Evolutionary conservation across 164 flowering plant species (phyloP).

Genomic region (Sedum album): DNA sequence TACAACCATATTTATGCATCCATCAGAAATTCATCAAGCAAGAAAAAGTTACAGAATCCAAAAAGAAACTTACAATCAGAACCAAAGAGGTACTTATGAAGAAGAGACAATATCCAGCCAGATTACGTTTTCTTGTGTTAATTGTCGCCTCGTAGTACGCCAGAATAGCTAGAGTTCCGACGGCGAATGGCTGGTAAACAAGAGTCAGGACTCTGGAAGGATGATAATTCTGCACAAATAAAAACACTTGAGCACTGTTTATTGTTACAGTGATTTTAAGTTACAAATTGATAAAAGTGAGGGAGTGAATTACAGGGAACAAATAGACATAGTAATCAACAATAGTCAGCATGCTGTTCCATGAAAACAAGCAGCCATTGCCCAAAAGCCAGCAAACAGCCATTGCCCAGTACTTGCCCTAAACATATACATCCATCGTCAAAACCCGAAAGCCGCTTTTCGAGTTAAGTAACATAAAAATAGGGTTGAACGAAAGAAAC

Average conservation of each 20-base stretch:
- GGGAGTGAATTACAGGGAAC: slow-evolving; percentile 30
- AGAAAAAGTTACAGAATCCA: not conserved
- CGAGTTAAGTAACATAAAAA: not conserved
- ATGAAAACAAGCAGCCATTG: slow-evolving; percentile 40
- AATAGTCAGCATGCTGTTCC: slow-evolving; percentile 47
- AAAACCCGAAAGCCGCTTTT: not conserved
- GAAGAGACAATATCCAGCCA: not conserved
- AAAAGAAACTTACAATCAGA: not conserved
- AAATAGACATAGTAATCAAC: slow-evolving; percentile 34
- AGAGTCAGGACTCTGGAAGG: slow-evolving; percentile 56
- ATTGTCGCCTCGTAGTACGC: slow-evolving; percentile 5
- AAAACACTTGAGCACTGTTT: not conserved
- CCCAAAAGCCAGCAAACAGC: slow-evolving; percentile 47
- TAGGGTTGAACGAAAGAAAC: not conserved
- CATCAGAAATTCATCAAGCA: not conserved
- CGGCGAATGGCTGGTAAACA: slow-evolving; percentile 2
- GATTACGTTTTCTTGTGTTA: slow-evolving; percentile 1
- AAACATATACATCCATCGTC: slow-evolving; percentile 4
- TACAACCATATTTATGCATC: not conserved
- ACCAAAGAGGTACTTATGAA: not conserved
- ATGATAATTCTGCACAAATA: slow-evolving; percentile 41
- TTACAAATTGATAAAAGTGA: slow-evolving; percentile 5
- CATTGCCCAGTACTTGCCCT: slow-evolving; percentile 39
- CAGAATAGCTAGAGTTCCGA: not conserved
- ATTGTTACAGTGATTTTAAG: not conserved